Base-by-base conservation (phyloP, 805 yeast genomes). In the Candida piceae region DNA sequence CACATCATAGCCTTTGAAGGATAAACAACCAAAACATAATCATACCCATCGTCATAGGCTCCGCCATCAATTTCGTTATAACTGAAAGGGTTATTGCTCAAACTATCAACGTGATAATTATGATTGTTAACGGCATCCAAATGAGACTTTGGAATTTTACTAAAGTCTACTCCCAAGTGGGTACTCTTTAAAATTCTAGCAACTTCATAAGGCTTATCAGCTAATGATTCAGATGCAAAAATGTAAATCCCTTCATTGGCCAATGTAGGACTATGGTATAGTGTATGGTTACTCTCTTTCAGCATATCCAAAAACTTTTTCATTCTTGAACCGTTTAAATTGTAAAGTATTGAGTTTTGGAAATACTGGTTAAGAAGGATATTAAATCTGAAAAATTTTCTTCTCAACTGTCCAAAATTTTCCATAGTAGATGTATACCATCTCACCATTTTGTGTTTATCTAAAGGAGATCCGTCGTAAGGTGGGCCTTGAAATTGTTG, bases 1-100 rank as follows among this genome's bases (percentile, higher is more conserved):
- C 97, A 90, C 33, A 84, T 76, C 60, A 89, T 72, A 0, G 96
- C 94, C 50, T 85, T 85, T 3, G 80, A 71, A 0, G 95, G 88
- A 49, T 85, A 79, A 4, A 89, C 60, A 0, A 86, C 81, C 19
- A 88, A 50, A 11, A 86, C 72, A 45, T 84, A 86, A 0, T 87
- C 84, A 19, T 34, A 45, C 4, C 42, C 44, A 17, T 45, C 42
- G 16, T 43, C 45, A 32, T 36, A 38, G 13, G 9, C 29, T 7
- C 17, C 17, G 4, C 30, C 40, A 17, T 36, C 49, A 23, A 39
- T 41, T 3, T 26, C 41, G 31, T 40, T 32, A 9, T 31, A 21
- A 11, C 29, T 36, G 22, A 34, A 39, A 8, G 35, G 35, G 19
- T 40, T 42, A 17, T 29, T 28, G 22, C 34, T 29, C 26, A 39